A percentile compares a stretch with the other conserved stretches of the same genome.
Evolutionary conservation across 2,329 filamentous ascomycete genomes (phyloP).

Genomic region (Hypoxylon sp.): DNA sequence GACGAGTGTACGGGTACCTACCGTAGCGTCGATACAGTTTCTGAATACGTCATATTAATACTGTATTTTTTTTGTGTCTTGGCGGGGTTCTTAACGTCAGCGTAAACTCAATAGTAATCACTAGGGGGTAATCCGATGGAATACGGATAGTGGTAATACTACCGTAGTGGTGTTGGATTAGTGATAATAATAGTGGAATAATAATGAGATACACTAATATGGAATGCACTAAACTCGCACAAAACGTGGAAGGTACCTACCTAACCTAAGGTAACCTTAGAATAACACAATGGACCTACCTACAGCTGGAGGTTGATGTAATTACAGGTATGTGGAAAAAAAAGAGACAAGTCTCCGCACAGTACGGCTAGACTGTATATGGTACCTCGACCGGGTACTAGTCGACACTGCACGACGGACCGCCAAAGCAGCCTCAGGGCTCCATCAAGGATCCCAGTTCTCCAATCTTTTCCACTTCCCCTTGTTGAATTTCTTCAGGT

Average conservation of each 20-base stretch:
- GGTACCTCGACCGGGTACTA: not conserved
- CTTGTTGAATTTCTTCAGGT: conserved; percentile 38
- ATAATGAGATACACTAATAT: conserved; percentile 3
- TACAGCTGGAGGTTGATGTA: too few species aligned
- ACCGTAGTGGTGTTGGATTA: too few species aligned
- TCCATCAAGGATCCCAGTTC: conserved; percentile 48
- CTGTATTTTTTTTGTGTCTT: conserved; percentile 28
- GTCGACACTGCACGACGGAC: conserved; percentile 48
- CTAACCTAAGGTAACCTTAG: too few species aligned
- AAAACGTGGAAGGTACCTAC: not conserved
- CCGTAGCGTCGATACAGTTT: conserved; percentile 38
- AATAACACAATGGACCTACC: too few species aligned
- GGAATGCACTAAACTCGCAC: conserved; percentile 10
- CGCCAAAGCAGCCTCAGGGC: conserved; percentile 53
- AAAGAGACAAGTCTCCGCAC: not conserved
- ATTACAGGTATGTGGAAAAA: not conserved
- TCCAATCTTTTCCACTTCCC: conserved; percentile 47
- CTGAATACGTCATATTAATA: conserved; percentile 10
- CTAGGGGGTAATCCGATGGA: not conserved
- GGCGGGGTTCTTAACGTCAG: not conserved
- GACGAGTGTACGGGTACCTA: conserved; percentile 42
- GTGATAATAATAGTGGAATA: too few species aligned
- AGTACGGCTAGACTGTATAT: not conserved
- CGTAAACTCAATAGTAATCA: not conserved
- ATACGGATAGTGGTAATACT: too few species aligned